Evolutionary conservation across 306 rosid genomes (phyloP), one percentile per base, ranked within the genome.

Genomic region (Phaseolus lunatus): DNA sequence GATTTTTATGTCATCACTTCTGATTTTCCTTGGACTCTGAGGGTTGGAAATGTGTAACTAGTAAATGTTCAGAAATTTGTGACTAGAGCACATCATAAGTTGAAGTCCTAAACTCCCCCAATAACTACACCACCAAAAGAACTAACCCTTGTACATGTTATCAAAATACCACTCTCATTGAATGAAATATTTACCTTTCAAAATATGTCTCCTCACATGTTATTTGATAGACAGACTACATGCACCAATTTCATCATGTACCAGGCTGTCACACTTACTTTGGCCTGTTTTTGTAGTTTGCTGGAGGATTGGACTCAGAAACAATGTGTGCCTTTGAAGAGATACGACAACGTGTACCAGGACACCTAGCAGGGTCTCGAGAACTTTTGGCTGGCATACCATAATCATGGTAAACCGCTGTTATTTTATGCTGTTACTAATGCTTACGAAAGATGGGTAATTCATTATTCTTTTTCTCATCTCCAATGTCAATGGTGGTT

Each of bases 251-350:
- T 71, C 23, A 20, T 72, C 16, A 71, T 43, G 20, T 45, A 29
- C 27, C 9, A 22, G 6, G 27, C 18, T 57, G 26, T 67, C 20
- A 39, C 19, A 58, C 57, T 79, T 18, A 62, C 9, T 77, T 52
- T 71, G n/a, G 26, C 26, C 13, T 57, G 16, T 78, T 49, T 59
- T 45, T 85, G 83, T 90, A 94, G 97, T 94, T 94, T 84, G 91
- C 96, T 43, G 98, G 98, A 73, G 98, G 98, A 70, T 85, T 91
- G 44, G 97, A 94, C 86, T 84, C 97, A 16, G 98, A 94, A 85
- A 88, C 97, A 29, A 62, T 91, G 68, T 91, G 94, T 45, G 96
- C 97, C 54, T 82, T 94, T 13, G 89, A 94, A 87, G 97, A 91
- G 80, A 90, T 94, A 84, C 81, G 96, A 63, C 94, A 87, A 61